Percentiles rank a stretch among this genome's conserved stretches.
phyloP scores from a whole-genome alignment of 1,284 basidiomycete species.

The Thelephora terrestris region DNA sequence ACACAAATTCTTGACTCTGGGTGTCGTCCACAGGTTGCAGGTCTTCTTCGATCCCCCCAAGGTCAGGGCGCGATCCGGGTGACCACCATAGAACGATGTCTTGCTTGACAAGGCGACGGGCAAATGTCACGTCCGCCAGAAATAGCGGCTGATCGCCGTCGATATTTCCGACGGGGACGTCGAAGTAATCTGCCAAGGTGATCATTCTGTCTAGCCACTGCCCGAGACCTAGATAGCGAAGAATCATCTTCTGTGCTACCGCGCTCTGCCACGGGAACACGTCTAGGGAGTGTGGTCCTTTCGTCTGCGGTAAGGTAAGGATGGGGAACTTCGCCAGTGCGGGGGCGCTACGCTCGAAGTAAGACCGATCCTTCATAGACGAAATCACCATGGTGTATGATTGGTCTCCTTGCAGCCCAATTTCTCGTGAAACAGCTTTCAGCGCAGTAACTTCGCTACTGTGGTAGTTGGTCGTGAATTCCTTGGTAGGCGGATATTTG shows the following conservation, averaged over 20 bases:
- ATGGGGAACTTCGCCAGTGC: constrained; percentile 83
- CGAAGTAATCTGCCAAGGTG: constrained; percentile 82
- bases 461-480: constrained; percentile 74
- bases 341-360: constrained; percentile 72
- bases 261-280: constrained; percentile 71
- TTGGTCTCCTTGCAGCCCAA: constrained; percentile 64
- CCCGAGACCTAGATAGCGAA: constrained; percentile 74
- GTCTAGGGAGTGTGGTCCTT: constrained; percentile 63
- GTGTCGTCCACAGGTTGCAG: constrained; percentile 69
- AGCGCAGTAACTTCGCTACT: constrained; percentile 73
- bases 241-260: constrained; percentile 72
- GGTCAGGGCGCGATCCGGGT: constrained; percentile 77
- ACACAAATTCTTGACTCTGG: constrained; percentile 79
- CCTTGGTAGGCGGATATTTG: constrained; percentile 61
- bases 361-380: constrained; percentile 75
- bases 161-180: constrained; percentile 88
- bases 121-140: constrained; percentile 87
- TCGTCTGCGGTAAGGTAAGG: constrained; percentile 75
- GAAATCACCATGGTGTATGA: constrained; percentile 75
- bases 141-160: constrained; percentile 84
- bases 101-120: constrained; percentile 75
- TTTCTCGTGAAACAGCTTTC: constrained; percentile 83
- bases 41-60: constrained; percentile 92
- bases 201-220: constrained; percentile 77
- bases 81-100: constrained; percentile 99